Conservation (phyloP, 805 yeast species). For the Ogataea degrootiae region DNA sequence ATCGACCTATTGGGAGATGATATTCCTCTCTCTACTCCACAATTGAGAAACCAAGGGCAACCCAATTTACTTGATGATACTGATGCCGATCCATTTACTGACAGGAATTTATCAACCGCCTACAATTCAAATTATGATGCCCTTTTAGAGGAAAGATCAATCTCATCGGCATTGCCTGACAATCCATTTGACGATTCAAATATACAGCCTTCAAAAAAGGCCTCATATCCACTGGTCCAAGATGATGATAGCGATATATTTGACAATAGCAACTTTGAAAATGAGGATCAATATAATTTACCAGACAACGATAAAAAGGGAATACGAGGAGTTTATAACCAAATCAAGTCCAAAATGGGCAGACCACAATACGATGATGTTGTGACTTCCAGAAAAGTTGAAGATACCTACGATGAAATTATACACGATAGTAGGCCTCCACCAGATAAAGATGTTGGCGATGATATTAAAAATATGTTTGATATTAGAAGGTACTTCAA, state of each 20-base stretch:
- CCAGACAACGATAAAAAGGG: conserved; percentile 15
- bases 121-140: conserved; percentile 16
- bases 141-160: conserved; percentile 6
- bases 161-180: conserved; percentile 2
- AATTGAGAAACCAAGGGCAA: background rate
- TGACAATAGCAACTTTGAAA: conserved; percentile 15
- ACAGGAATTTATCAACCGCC: conserved; percentile 12
- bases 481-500: conserved; percentile 26
- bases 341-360: conserved; percentile 24
- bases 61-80: conserved; percentile 3
- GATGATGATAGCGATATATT: conserved; percentile 12
- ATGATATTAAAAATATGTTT: conserved; percentile 21
- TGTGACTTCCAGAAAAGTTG: conserved; percentile 1
- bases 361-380: conserved; percentile 23
- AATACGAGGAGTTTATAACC: conserved; percentile 26
- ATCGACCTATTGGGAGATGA: conserved; percentile 6
- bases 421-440: conserved; percentile 22
- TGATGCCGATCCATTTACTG: conserved; percentile 12
- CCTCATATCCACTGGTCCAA: background rate
- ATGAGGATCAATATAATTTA: conserved; percentile 12
- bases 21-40: background rate
- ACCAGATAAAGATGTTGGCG: conserved; percentile 18
- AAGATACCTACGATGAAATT: conserved; percentile 20
- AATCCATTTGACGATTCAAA: conserved; percentile 11
- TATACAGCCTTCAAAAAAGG: background rate